Base-by-base conservation (phyloP, 1,284 basidiomycete genomes). In the Trichosporon ovoides region DNA sequence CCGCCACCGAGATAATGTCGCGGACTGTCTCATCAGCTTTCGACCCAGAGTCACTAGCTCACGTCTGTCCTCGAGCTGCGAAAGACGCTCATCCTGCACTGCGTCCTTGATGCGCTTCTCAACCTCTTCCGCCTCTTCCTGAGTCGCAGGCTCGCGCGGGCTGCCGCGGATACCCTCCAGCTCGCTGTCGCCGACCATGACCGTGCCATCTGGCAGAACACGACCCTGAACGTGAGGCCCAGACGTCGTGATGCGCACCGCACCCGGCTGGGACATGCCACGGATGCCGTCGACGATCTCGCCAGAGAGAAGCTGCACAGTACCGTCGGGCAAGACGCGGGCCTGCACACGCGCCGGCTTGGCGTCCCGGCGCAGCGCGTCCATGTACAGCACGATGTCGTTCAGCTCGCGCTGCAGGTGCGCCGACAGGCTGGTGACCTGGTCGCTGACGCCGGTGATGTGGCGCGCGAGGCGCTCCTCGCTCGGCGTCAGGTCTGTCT, bases 271-370 rank as follows among this genome's bases (percentile, higher is more conserved):
- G 62, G 13, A 58, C 58, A 28, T 70, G 40, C 71, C 73, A 38
- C 70, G 61, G 24, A 75, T 68, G 22, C 72, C 74, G 57, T 76
- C 73, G 14, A 76, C 68, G 18, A 76, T 67, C 62, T 71, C 69
- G 28, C 74, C 74, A 28, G 74, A 69, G n/a, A 58, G 57, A 14
- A 76, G 64, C 38, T 71, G 64, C 4, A 76, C 72, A 5, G 69
- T 68, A 38, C 74, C 74, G 55, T 75, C 73, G 10, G 73, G 66
- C 13, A 74, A 59, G 10, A 75, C 71, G 34, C 65, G 68, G 22
- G 66, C 70, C 14, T 65, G 61, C 11, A 75, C 66, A 12, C 68
- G 73, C 53, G 70, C 69, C 19, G 72, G 72, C 31, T 70, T 67
- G 46, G 74, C 58, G 36, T 72, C 66, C 53, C 68, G 57, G 18